Base-by-base conservation (phyloP, 495 filamentous ascomycete species). In the Aspergillus bridgeri region DNA sequence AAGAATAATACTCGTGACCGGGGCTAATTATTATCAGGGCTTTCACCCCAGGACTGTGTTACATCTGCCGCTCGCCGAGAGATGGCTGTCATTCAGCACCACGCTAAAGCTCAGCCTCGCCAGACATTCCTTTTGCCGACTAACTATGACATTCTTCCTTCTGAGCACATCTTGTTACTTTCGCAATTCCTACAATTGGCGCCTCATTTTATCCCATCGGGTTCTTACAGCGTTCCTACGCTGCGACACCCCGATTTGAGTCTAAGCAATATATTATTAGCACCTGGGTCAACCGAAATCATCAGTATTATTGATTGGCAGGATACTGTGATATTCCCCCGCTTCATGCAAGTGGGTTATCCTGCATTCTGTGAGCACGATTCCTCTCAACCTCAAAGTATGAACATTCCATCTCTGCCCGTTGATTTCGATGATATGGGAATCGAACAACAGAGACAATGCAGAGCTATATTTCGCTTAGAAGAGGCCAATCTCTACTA, bases 401-500 rank as follows among this genome's bases (percentile, higher is more conserved):
- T 74, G 45, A 48, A 65, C 22, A 69, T 65, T 53, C 69, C 65
- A 52, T 60, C 65, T 43, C 67, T 74, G 21, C 69, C 68, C 17
- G 56, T 66, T 52, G 29, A 66, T 60, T 74, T 72, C 51, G 44
- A 72, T 53, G 22, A 61, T 13, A 69, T 71, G 63, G 42, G 25
- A 42, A 45, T 56, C 45, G 58, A 69, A 21, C 51, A 72, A 58
- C 65, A 72, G 60, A 60, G 45, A 61, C 48, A 69, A 60, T 46
- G 8, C 18, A 72, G 19, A 49, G 49, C 60, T 44, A 58, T 54
- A 5, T 72, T 69, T 57, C 66, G 71, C 55, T 57, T 69, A 38
- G 54, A 71, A 60, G 68, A 71, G 58, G 65, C 70, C 25, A 75
- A 75, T 25, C 68, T 73, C 21, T 75, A 68, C 52, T 75, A 73